phyloP scores from a whole-genome alignment of 176 grass and related monocot species.

The Themeda triandra region DNA sequence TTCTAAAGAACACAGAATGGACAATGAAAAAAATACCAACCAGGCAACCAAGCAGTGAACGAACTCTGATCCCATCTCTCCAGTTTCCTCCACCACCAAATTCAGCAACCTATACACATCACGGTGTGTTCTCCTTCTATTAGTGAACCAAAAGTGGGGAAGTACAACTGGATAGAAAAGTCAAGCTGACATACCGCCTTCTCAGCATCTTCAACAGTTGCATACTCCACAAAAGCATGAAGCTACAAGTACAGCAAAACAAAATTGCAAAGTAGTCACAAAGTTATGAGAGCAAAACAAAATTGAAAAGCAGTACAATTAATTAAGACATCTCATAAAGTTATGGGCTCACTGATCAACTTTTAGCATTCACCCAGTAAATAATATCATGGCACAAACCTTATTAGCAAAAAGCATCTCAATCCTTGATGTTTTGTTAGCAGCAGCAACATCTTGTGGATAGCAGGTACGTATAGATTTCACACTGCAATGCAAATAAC shows the following conservation, averaged over 20 bases:
- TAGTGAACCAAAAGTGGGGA: not conserved
- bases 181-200: slow-evolving; percentile 69
- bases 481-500: slow-evolving; percentile 56
- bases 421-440: slow-evolving; percentile 65
- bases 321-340: not conserved
- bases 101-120: slow-evolving; percentile 59
- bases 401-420: slow-evolving; percentile 95
- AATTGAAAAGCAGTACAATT: slow-evolving; percentile 6
- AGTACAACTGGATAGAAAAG: not conserved
- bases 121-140: not conserved
- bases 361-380: not conserved
- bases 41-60: slow-evolving; percentile 70
- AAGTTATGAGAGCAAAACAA: slow-evolving; percentile 8
- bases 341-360: not conserved
- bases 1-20: not conserved
- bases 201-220: slow-evolving; percentile 79
- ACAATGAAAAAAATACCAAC: slow-evolving; percentile 55
- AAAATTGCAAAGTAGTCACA: too few relatives aligned
- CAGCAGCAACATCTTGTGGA: slow-evolving; percentile 68
- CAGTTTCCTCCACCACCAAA: slow-evolving; percentile 81
- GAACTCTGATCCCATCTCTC: slow-evolving; percentile 85
- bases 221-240: slow-evolving; percentile 97
- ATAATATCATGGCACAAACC: slow-evolving; percentile 31
- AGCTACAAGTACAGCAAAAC: slow-evolving; percentile 48
- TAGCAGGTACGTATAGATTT: slow-evolving; percentile 96